phyloP scores from a whole-genome alignment of 495 filamentous ascomycete species.

The Apiosordaria backusii region DNA sequence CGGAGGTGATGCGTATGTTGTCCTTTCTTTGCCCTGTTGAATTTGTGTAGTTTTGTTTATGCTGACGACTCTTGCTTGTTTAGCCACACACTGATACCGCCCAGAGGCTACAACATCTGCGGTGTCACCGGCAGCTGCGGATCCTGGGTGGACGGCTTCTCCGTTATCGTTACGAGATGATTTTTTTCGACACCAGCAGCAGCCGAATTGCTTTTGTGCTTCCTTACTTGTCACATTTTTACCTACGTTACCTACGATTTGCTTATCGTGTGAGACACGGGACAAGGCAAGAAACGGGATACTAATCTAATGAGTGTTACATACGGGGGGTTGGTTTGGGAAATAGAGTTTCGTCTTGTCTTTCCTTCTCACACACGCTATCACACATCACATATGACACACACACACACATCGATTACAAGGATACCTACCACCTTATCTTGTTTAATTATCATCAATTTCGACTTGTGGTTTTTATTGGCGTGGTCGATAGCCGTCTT shows the following conservation, averaged over 20 bases:
- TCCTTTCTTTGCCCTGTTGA: background rate
- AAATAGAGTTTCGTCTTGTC: background rate
- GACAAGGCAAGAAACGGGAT: background rate
- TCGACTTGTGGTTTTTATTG: background rate
- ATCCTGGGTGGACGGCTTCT: conserved; percentile 84
- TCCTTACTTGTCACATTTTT: background rate
- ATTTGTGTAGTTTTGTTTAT: background rate
- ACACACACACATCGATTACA: background rate
- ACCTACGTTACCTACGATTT: background rate
- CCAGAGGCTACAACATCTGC: conserved; percentile 82
- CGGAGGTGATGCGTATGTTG: conserved; percentile 74
- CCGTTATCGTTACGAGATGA: conserved; percentile 75
- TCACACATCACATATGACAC: background rate
- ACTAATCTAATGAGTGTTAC: conserved; percentile 5
- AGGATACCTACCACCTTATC: background rate
- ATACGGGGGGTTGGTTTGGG: background rate
- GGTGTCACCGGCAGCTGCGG: conserved; percentile 81
- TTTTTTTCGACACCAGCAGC: background rate
- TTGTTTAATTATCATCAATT: background rate
- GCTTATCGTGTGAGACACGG: background rate
- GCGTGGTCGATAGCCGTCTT: background rate
- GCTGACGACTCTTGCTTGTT: conserved; percentile 10
- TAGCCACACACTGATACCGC: conserved; percentile 86
- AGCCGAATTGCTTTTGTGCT: background rate
- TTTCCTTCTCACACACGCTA: background rate